Evolutionary conservation across 192 early-diverging fungal species (phyloP).

Genomic region (Backusella parvicylindrica): DNA sequence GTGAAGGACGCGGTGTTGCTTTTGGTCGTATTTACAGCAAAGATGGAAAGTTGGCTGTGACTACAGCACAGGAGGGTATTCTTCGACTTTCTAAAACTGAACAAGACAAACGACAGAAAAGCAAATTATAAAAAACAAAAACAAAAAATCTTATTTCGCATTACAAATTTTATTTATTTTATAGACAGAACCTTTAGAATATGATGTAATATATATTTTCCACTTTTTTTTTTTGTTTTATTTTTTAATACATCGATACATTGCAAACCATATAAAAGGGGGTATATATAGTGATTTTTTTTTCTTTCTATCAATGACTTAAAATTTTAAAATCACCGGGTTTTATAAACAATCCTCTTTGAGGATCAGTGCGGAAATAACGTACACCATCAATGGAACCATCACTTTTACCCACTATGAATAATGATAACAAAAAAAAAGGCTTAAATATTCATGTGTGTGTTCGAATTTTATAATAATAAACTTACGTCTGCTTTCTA

Average conservation of each 20-base stretch:
- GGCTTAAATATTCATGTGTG: too few species aligned
- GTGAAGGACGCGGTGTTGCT: constrained; percentile 69
- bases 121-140: not conserved
- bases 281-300: not conserved
- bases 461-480: not conserved
- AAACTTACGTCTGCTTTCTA: constrained; percentile 32
- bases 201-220: not conserved
- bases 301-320: not conserved
- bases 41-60: constrained; percentile 75
- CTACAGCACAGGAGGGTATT: constrained; percentile 84
- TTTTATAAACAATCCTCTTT: constrained; percentile 28
- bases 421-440: too few species aligned
- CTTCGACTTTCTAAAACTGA: constrained; percentile 38
- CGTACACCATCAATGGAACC: constrained; percentile 24
- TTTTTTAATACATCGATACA: not conserved
- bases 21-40: constrained; percentile 74
- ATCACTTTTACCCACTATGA: constrained; percentile 28
- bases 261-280: not conserved
- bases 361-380: constrained; percentile 25
- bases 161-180: not conserved
- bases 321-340: constrained; percentile 21
- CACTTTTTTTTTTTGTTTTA: not conserved
- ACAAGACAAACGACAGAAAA: not conserved
- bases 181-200: not conserved
- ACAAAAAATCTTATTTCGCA: not conserved